Conservation (phyloP, 345 rosid species). For the Ricinus communis region DNA sequence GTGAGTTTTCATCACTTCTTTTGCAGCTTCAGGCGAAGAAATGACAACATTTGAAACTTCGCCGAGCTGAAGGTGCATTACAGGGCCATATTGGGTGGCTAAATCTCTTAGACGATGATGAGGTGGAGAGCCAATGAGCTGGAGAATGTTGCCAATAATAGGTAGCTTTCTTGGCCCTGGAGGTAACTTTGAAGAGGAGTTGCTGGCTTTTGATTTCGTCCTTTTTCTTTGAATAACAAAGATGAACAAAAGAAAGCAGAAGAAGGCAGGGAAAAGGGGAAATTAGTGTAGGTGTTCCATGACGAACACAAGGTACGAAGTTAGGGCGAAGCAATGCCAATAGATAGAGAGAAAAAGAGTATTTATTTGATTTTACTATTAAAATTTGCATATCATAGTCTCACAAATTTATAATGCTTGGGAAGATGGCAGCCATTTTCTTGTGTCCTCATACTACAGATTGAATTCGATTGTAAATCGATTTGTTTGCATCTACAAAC, state of each 20-base stretch:
- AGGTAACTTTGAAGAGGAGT: neutral
- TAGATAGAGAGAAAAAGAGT: no score
- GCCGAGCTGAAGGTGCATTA: constrained; percentile 5
- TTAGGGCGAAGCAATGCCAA: no score
- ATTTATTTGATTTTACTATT: no score
- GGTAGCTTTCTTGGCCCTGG: neutral
- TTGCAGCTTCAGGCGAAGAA: constrained; percentile 10
- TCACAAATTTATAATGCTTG: no score
- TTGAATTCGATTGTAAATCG: no score
- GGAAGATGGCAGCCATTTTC: no score
- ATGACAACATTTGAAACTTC: neutral
- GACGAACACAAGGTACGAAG: no score
- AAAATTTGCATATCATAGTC: no score
- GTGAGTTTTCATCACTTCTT: constrained; percentile 6
- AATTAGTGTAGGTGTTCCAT: neutral
- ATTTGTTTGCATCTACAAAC: no score
- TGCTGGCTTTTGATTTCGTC: neutral
- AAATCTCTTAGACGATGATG: constrained; percentile 8
- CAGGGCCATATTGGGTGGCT: neutral
- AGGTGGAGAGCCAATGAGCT: neutral
- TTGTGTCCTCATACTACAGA: no score
- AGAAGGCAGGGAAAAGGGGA: neutral
- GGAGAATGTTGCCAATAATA: constrained; percentile 8
- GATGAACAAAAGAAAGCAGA: neutral
- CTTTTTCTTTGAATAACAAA: neutral